Percentiles rank a stretch among this genome's conserved stretches.
These are phyloP conservation scores for Passalora sequoiae DNA, from an alignment of 2,329 filamentous ascomycete genomes.

Conservation along the genomic window DNA sequence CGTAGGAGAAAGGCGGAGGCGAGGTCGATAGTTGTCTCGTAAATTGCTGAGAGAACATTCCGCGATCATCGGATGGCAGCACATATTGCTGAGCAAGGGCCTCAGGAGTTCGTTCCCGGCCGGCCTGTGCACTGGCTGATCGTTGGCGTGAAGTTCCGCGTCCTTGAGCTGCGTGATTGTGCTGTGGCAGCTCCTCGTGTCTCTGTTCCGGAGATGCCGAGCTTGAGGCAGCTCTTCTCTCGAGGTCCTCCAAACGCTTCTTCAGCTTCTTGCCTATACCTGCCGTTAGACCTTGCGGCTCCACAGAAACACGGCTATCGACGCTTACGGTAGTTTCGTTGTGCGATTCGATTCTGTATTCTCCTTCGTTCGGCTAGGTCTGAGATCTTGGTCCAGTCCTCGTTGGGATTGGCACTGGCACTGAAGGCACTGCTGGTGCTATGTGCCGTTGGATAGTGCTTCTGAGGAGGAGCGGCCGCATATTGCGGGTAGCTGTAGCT, in stretches of 20 bases:
- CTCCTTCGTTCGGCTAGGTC: slow-evolving; percentile 88
- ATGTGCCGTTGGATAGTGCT: slow-evolving; percentile 62
- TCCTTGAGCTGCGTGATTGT: slow-evolving; percentile 10
- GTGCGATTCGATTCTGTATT: slow-evolving; percentile 96
- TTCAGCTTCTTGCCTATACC: slow-evolving; percentile 80
- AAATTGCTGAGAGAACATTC: slow-evolving; percentile 62
- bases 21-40: slow-evolving; percentile 66
- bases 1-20: slow-evolving; percentile 63
- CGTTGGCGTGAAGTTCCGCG: no score
- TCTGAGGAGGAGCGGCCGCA: slow-evolving; percentile 44
- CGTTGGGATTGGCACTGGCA: slow-evolving; percentile 87
- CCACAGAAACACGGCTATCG: neutral
- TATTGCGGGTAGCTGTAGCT: slow-evolving; percentile 40
- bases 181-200: slow-evolving; percentile 49
- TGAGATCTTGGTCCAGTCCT: slow-evolving; percentile 99
- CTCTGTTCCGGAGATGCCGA: slow-evolving; percentile 56
- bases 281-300: slow-evolving; percentile 19
- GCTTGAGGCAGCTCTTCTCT: slow-evolving; percentile 66
- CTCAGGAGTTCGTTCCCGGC: slow-evolving; percentile 25
- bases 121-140: slow-evolving; percentile 20
- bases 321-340: slow-evolving; percentile 86
- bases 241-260: slow-evolving; percentile 79
- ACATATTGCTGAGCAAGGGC: slow-evolving; percentile 29
- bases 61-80: slow-evolving; percentile 51
- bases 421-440: slow-evolving; percentile 92